Evolutionary conservation across 2,329 filamentous ascomycete species (phyloP).

Genomic region (Microascus cirrosus): DNA sequence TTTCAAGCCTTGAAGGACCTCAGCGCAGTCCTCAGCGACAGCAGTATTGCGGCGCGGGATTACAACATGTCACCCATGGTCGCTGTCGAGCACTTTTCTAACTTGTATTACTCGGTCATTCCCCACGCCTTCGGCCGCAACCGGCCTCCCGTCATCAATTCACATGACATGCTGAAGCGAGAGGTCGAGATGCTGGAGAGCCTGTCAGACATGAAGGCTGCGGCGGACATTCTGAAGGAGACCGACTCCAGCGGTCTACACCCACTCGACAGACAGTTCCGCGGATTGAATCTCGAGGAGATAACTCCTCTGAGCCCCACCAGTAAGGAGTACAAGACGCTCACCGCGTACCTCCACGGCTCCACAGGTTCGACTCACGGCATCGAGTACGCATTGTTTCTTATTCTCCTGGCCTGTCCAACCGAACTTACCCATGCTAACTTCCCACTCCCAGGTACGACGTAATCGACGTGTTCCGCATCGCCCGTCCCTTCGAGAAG

Average conservation of each 20-base stretch:
- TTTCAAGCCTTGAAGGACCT: conserved; percentile 71
- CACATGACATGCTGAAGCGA: conserved; percentile 48
- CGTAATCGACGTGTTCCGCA: conserved; percentile 69
- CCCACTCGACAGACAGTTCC: conserved; percentile 61
- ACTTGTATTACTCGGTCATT: conserved; percentile 70
- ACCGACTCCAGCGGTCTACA: conserved; percentile 33
- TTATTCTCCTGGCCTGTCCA: background rate
- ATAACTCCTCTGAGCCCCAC: conserved; percentile 56
- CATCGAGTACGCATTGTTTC: conserved; percentile 15
- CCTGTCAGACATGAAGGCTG: conserved; percentile 76
- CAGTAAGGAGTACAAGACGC: conserved; percentile 51
- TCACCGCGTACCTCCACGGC: conserved; percentile 56
- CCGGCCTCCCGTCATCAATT: conserved; percentile 56
- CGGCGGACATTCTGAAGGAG: conserved; percentile 64
- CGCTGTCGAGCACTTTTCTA: conserved; percentile 56
- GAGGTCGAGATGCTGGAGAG: conserved; percentile 75
- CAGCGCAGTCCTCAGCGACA: conserved; percentile 51
- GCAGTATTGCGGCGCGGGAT: conserved; percentile 28
- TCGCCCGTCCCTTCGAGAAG: conserved; percentile 63
- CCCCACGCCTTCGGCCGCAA: conserved; percentile 71
- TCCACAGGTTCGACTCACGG: conserved; percentile 59
- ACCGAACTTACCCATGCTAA: background rate
- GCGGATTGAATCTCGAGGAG: conserved; percentile 60
- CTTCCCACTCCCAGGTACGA: conserved; percentile 26
- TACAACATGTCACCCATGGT: conserved; percentile 23